Evolutionary conservation across 2,329 filamentous ascomycete species (phyloP).

Genomic region (Fusarium brevicatenulatum): DNA sequence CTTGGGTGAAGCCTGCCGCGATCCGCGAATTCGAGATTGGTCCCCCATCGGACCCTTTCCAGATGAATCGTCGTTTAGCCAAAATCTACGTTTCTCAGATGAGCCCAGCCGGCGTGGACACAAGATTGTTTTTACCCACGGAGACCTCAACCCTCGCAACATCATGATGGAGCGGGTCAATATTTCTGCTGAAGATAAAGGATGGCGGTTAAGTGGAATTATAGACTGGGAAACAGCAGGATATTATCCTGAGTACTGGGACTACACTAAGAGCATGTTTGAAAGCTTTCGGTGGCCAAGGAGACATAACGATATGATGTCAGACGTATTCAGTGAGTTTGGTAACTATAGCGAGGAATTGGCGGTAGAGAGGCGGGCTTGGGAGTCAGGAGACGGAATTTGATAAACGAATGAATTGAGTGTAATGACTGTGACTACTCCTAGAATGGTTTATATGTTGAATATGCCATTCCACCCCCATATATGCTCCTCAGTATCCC

Average conservation of each 20-base stretch:
- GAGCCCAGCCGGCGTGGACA: background rate
- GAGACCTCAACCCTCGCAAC: background rate
- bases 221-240: background rate
- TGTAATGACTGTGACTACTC: background rate
- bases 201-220: background rate
- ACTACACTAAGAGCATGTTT: background rate
- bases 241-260: background rate
- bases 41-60: background rate
- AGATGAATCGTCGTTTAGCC: background rate
- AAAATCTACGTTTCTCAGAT: background rate
- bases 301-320: background rate
- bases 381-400: background rate
- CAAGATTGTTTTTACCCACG: background rate
- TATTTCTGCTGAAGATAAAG: too few relatives aligned
- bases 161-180: background rate
- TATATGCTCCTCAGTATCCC: accelerated
- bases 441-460: background rate
- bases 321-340: background rate
- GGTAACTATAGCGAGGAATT: background rate
- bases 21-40: background rate
- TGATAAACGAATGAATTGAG: too few relatives aligned
- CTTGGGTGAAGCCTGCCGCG: background rate
- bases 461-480: background rate
- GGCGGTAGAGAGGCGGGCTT: background rate
- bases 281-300: background rate